Evolutionary conservation across 306 rosid species (phyloP).

Genomic region (Pyrus betulifolia): DNA sequence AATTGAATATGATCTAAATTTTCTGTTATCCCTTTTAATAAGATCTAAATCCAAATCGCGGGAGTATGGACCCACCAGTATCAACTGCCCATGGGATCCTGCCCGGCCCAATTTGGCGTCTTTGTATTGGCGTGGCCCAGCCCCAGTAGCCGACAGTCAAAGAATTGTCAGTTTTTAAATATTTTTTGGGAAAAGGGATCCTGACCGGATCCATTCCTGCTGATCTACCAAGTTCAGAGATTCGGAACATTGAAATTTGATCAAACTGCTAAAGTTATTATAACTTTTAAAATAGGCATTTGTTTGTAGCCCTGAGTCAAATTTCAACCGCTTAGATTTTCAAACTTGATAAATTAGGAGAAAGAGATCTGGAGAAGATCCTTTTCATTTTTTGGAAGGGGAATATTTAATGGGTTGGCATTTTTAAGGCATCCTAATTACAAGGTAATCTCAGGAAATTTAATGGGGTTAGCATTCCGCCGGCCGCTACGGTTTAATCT

Average conservation of each 20-base stretch:
- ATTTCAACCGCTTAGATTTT: fast-evolving
- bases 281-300: too few relatives aligned
- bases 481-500: neutral
- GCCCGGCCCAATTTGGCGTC: neutral
- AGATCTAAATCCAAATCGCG: too few relatives aligned
- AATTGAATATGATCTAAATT: too few relatives aligned
- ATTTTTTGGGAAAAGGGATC: neutral
- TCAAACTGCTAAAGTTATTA: fast-evolving
- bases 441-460: neutral
- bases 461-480: neutral
- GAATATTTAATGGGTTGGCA: neutral
- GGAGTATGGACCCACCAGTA: neutral
- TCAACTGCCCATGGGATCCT: neutral
- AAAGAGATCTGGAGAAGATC: too few relatives aligned
- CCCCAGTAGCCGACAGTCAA: neutral
- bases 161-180: neutral
- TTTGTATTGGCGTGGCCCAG: neutral
- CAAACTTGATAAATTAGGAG: too few relatives aligned
- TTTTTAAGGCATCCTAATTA: neutral
- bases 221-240: too few relatives aligned
- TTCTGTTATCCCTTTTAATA: too few relatives aligned
- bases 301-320: too few relatives aligned
- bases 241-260: too few relatives aligned
- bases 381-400: neutral
- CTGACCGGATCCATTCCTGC: too few relatives aligned